Evolutionary conservation across 768 basidiomycete species (phyloP), one percentile per base, ranked within the genome.

Genomic region (Collybiopsis luxurians): DNA sequence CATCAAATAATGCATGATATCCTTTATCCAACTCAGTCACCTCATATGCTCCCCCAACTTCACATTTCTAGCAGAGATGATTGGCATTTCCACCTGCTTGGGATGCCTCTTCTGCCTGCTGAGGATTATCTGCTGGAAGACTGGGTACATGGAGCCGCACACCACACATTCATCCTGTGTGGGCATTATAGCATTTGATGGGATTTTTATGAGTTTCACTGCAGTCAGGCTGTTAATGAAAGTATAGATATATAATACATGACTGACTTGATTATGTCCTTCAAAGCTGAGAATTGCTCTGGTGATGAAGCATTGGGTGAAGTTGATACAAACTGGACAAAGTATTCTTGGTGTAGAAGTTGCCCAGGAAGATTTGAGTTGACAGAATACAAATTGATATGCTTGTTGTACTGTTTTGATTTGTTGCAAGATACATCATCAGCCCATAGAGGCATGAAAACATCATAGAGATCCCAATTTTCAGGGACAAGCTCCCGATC

Each of bases 401-500:
- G 78, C 46, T 77, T 75, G 57, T 79, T 78, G 69, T 71, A 79
- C 31, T 70, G 71, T 57, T 79, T 79, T 5, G 70, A 73, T 4
- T 66, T 56, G 56, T 78, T 78, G 9, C 75, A 76, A 1, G 76
- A 80, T 0, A 77, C 72, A 60, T 80, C 75, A 52, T 79, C 76
- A 1, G 68, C 64, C 56, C 71, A 75, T 2, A 72, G 47, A 43
- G 71, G 66, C 40, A 73, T 63, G 6, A 34, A 6, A 13, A 44
- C 43, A 24, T 7, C 43, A 17, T 44, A 44, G 6, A 44, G n/a
- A n/a, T 44, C n/a, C 6, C 17, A 6, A 24, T 17, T 17, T 6
- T 44, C 43, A 7, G 43, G 7, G 9, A 44, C n/a, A 39, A 39
- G 38, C 5, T 44, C 43, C 17, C 43, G n/a, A 24, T 7, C 7